A percentile compares a stretch with the other conserved stretches of the same genome.
Evolutionary conservation across 352 stramenopile species (phyloP).

Genomic region (Lagenidium giganteum): DNA sequence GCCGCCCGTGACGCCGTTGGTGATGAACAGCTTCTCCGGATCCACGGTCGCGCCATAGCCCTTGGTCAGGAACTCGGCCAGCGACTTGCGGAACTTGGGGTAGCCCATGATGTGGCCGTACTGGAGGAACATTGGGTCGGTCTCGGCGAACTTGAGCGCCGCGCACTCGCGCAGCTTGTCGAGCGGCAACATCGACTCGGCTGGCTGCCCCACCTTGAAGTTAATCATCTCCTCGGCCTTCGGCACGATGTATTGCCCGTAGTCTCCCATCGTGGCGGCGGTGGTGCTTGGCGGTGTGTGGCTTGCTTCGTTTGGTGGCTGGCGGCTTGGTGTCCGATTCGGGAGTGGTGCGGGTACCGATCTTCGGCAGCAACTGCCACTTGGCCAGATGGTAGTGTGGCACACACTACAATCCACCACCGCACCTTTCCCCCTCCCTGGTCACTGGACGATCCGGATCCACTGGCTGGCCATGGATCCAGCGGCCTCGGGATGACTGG

Average conservation of each 20-base stretch:
- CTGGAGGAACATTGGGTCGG: constrained; percentile 84
- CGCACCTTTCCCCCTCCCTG: no score
- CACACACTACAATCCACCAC: no score
- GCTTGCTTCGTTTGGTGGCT: no score
- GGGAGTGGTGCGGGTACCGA: no score
- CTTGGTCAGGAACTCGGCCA: constrained; percentile 76
- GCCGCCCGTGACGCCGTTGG: constrained; percentile 91
- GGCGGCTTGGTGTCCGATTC: no score
- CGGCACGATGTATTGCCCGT: constrained; percentile 81
- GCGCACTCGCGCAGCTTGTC: constrained; percentile 81
- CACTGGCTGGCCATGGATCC: no score
- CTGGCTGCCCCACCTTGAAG: constrained; percentile 88
- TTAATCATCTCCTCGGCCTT: constrained; percentile 83
- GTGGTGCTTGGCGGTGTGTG: no score
- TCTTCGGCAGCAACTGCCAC: no score
- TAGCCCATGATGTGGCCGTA: constrained; percentile 88
- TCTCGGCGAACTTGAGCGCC: constrained; percentile 79
- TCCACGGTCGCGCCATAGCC: constrained; percentile 73
- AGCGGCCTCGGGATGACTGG: no score
- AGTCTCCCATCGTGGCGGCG: constrained; percentile 64
- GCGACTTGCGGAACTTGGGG: constrained; percentile 74
- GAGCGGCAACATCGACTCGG: constrained; percentile 75
- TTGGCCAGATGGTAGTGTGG: no score
- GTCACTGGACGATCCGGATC: no score
- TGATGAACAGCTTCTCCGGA: constrained; percentile 88